Evolutionary conservation across 495 filamentous ascomycete species (phyloP), one percentile per base, ranked within the genome.

Genomic region (Trichoderma asperelloides): DNA sequence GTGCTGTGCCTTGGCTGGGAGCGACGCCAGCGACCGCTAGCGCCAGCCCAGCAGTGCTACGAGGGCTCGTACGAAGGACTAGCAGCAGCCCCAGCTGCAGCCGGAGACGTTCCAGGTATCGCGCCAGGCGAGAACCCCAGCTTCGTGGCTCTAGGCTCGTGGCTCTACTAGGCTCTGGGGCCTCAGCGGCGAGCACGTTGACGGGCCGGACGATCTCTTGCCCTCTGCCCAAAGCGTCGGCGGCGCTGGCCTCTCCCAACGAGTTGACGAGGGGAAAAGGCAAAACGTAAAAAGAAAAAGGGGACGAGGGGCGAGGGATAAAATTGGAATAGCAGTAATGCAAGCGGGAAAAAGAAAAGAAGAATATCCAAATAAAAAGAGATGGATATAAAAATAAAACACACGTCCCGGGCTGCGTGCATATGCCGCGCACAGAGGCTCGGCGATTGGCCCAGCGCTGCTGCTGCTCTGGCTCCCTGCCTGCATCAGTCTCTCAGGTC

Each of bases 111-210:
- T 60, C 55, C 55, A 60, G 55, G 55, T 25, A 51, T 51, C 21
- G 41, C 41, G 9, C 18, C 47, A 23, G 21, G 18, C 33, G 33
- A 21, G n/a, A 12, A 30, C 27, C 47, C 47, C 47, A 51, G 51
- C 51, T n/a, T 30, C 21, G 9, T 15, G 49, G 15, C 18, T 21
- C 49, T 27, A 27, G 49, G 23, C 5, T 3, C n/a, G 18, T 8
- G 49, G 23, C 49, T 21, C 49, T 12, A 2, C 49, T 57, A 12
- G 23, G 16, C 55, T 30, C 25, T 28, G 27, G 55, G 55, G 25
- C 25, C 16, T 60, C 55, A 47, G 43, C 43, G 43, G 43, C 43
- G 23, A 60, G 55, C 55, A 60, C 55, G 55, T 60, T 60, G 55
- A 25, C 55, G 55, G 55, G 55, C 55, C 55, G 55, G 55, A 30